Conservation (phyloP, 2,329 filamentous ascomycete species). For the Didymella pomorum region DNA sequence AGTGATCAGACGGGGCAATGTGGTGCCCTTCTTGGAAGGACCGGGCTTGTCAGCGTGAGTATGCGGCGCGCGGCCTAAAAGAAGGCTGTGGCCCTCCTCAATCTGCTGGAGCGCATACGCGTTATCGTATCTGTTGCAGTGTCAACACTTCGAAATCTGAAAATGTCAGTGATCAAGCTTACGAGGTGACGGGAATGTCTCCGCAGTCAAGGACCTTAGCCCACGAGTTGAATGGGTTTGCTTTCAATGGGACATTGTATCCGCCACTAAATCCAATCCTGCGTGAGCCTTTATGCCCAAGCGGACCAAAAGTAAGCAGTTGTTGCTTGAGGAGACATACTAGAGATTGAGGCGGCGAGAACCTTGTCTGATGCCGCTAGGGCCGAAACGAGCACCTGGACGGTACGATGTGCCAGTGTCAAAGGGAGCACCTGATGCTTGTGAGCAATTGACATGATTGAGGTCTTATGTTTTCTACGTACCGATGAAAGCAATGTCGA, state of each 20-base stretch:
- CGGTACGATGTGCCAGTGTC: conserved; percentile 87
- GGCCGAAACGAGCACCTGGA: conserved; percentile 83
- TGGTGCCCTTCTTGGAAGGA: conserved; percentile 75
- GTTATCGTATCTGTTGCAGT: conserved; percentile 73
- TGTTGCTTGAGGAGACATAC: conserved; percentile 62
- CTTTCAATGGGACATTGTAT: conserved; percentile 82
- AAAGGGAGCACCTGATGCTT: conserved; percentile 70
- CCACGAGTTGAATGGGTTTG: conserved; percentile 84
- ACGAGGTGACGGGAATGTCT: conserved; percentile 86
- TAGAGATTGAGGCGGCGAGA: conserved; percentile 86
- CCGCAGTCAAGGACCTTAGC: conserved; percentile 83
- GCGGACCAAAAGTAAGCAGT: conserved; percentile 50
- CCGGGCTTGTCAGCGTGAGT: conserved; percentile 73
- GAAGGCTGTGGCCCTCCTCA: conserved; percentile 80
- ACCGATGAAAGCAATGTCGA: conserved; percentile 81
- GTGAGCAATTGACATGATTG: conserved; percentile 41
- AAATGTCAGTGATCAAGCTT: conserved; percentile 43
- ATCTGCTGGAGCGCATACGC: conserved; percentile 83
- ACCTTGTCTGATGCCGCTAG: conserved; percentile 84
- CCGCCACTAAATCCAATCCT: conserved; percentile 72
- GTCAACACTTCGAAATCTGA: neutral
- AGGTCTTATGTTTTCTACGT: neutral
- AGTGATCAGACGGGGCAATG: conserved; percentile 81
- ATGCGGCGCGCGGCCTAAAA: conserved; percentile 74
- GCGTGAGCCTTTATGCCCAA: conserved; percentile 56